These are phyloP conservation scores for Eutrema yunnanense DNA, from an alignment of 345 rosid species.

Conservation along the genomic window DNA sequence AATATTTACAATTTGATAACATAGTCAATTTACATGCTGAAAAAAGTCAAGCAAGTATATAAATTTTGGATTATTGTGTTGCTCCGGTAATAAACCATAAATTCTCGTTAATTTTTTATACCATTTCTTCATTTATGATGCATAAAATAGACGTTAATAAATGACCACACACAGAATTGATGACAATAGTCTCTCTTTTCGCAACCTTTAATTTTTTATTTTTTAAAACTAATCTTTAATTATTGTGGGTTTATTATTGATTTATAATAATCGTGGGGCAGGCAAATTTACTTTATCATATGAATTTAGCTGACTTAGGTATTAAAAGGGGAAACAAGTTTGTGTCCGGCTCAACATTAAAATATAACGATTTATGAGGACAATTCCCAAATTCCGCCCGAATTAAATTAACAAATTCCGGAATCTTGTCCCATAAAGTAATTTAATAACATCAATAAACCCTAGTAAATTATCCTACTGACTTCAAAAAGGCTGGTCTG, in stretches of 20 bases:
- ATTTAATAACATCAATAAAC: background rate
- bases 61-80: no score
- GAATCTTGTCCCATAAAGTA: constrained; percentile 14
- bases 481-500: background rate
- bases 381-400: constrained; percentile 13
- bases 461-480: background rate
- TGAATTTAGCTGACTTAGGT: constrained; percentile 21
- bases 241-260: constrained; percentile 2
- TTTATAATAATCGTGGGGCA: constrained; percentile 23
- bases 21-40: no score
- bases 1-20: no score
- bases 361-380: constrained; percentile 10
- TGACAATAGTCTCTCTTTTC: background rate
- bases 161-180: background rate
- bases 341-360: constrained; percentile 9
- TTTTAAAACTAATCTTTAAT: background rate
- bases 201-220: background rate
- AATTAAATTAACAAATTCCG: constrained; percentile 9
- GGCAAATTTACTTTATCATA: constrained; percentile 15
- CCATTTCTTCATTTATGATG: no score
- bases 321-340: background rate
- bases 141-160: background rate
- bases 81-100: no score
- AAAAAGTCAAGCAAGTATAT: no score
- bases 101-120: no score